Evolutionary conservation across 306 rosid species (phyloP), one percentile per base, ranked within the genome.

Genomic region (Glycine soja): DNA sequence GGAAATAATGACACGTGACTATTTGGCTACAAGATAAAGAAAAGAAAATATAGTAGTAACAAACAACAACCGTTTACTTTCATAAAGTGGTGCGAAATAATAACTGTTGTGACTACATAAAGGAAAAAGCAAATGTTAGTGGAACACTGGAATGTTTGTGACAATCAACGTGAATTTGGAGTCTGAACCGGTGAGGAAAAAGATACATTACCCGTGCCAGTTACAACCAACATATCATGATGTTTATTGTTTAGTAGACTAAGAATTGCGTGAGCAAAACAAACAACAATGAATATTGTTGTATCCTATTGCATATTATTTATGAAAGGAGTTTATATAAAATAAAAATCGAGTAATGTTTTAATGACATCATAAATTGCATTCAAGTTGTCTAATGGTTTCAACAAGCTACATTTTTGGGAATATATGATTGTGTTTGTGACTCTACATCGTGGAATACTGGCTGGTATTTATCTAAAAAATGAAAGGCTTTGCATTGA

Each of bases 31-130:
- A 63, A 10, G 46, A 16, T 16, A 57, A 14, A 34, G 18, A 63
- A 36, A 36, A n/a, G 3, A 67, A 67, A 15, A 42, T 1, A 42
- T 42, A 3, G 34, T 7, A 42, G 52, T 67, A 42, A 67, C 52
- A 67, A 67, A 24, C 30, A 24, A 24, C 72, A 67, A 67, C 72
- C 72, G 72, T 67, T 67, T 67, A 67, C 72, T 67, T 67, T 42
- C 52, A n/a, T 67, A 42, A 67, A 67, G 72, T 42, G 34, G 52
- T 1, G 14, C 30, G 14, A 66, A 66, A 42, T n/a, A 14, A 14
- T 67, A 67, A 42, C 50, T 12, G 52, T 16, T 14, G 72, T 67
- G 34, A 42, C 34, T 70, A 40, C 14, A 74, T 12, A 43, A 32
- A 74, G 70, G 56, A 57, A 74, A 74, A 74, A 13, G 24, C 57